phyloP scores from a whole-genome alignment of 2,329 filamentous ascomycete species.

The Didymella keratinophila region DNA sequence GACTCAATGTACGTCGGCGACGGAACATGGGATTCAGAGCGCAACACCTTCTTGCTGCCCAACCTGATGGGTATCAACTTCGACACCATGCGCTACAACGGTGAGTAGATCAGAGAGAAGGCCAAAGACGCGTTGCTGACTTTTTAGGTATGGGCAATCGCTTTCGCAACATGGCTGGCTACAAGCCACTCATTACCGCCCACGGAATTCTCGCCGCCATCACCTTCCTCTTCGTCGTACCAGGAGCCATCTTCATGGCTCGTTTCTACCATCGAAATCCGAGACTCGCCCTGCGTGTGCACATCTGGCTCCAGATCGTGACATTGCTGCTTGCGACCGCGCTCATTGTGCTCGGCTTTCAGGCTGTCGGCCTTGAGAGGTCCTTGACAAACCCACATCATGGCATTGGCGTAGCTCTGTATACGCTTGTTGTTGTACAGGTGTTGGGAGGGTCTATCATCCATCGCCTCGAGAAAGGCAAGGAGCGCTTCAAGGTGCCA shows the following conservation, averaged over 20 bases:
- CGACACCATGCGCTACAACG: conserved; percentile 85
- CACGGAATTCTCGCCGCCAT: conserved; percentile 77
- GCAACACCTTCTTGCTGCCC: conserved; percentile 79
- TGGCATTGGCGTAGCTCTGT: conserved; percentile 81
- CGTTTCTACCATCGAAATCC: conserved; percentile 73
- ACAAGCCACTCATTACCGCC: conserved; percentile 73
- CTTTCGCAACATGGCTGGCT: conserved; percentile 72
- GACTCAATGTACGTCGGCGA: conserved; percentile 80
- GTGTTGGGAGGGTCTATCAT: conserved; percentile 73
- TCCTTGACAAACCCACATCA: conserved; percentile 84
- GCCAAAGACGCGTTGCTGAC: conserved; percentile 22
- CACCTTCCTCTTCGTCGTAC: conserved; percentile 77
- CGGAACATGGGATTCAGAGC: conserved; percentile 81
- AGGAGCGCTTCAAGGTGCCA: conserved; percentile 62
- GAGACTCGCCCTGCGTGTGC: conserved; percentile 69
- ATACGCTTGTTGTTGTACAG: conserved; percentile 75
- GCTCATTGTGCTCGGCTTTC: conserved; percentile 77
- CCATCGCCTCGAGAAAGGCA: conserved; percentile 61
- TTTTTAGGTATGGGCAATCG: conserved; percentile 80
- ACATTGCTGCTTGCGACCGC: conserved; percentile 73
- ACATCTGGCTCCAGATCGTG: conserved; percentile 77
- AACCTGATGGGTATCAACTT: conserved; percentile 80
- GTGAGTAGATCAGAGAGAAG: conserved; percentile 53
- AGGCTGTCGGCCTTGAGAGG: conserved; percentile 76
- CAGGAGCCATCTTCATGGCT: conserved; percentile 74